These are phyloP conservation scores for Achaetomiella virescens DNA, from an alignment of 495 filamentous ascomycete species.

Conservation along the genomic window DNA sequence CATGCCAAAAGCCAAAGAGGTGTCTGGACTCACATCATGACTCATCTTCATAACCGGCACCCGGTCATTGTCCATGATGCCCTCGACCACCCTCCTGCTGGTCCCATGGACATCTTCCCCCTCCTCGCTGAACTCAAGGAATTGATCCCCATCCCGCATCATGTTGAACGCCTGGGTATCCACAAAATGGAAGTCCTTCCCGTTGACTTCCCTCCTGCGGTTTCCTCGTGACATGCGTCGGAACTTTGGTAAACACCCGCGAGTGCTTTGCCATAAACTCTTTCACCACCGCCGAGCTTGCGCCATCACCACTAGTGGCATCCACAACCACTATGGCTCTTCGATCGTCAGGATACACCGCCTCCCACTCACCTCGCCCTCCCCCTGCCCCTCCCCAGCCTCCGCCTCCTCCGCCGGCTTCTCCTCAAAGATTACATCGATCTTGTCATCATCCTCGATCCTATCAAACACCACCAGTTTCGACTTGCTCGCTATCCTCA, in stretches of 20 bases:
- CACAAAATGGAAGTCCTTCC: slow-evolving; percentile 43
- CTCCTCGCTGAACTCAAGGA: slow-evolving; percentile 42
- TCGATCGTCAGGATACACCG: slow-evolving; percentile 35
- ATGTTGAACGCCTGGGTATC: slow-evolving; percentile 41
- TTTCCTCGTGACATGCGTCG: slow-evolving; percentile 38
- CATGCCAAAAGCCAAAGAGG: not conserved
- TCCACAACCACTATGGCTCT: slow-evolving; percentile 44
- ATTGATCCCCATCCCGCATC: slow-evolving; percentile 47
- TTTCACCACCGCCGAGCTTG: slow-evolving; percentile 32
- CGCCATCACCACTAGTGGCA: slow-evolving; percentile 23
- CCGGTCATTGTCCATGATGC: slow-evolving; percentile 41
- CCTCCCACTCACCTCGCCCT: slow-evolving; percentile 26
- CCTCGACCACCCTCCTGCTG: slow-evolving; percentile 39
- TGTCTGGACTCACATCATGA: slow-evolving; percentile 31
- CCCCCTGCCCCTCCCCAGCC: slow-evolving; percentile 11
- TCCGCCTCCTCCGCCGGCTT: slow-evolving; percentile 18
- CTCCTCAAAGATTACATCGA: slow-evolving; percentile 48
- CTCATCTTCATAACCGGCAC: slow-evolving; percentile 56
- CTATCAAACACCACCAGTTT: slow-evolving; percentile 76
- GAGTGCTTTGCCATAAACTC: slow-evolving; percentile 39
- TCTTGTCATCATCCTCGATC: slow-evolving; percentile 72
- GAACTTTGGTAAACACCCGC: slow-evolving; percentile 34
- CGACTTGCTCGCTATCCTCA: slow-evolving; percentile 67
- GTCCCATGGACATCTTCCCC: slow-evolving; percentile 42
- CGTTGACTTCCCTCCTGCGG: slow-evolving; percentile 40